A percentile compares a stretch with the other conserved stretches of the same genome.
These are phyloP conservation scores for Serendipita vermifera DNA, from an alignment of 768 basidiomycete species.

Conservation along the genomic window DNA sequence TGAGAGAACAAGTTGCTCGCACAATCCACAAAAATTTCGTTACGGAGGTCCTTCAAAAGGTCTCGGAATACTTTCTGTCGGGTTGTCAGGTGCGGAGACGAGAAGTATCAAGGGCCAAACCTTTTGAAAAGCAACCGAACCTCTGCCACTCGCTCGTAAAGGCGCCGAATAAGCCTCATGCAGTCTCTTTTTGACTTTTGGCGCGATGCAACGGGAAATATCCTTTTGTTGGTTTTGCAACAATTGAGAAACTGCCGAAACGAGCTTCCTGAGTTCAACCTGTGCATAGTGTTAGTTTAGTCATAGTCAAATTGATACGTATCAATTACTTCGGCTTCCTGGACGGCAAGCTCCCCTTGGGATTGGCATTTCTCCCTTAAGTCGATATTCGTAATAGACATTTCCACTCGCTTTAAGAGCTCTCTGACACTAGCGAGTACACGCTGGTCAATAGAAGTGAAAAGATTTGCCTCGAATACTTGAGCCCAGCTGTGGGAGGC, in stretches of 20 bases:
- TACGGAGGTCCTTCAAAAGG: too few relatives aligned
- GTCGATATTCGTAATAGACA: slow-evolving; percentile 36
- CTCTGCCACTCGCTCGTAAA: slow-evolving; percentile 40
- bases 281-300: too few relatives aligned
- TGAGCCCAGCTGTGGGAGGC: slow-evolving; percentile 41
- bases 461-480: slow-evolving; percentile 48
- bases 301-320: background rate
- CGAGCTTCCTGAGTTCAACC: slow-evolving; percentile 34
- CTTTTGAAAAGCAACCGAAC: slow-evolving; percentile 50
- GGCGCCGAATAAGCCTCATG: slow-evolving; percentile 40
- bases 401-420: slow-evolving; percentile 40
- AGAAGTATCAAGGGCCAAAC: too few relatives aligned
- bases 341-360: slow-evolving; percentile 39
- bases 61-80: too few relatives aligned
- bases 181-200: slow-evolving; percentile 41
- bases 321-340: slow-evolving; percentile 31
- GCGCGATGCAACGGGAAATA: slow-evolving; percentile 43
- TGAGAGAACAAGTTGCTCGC: slow-evolving; percentile 39
- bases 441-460: slow-evolving; percentile 33
- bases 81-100: too few relatives aligned
- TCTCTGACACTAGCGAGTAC: slow-evolving; percentile 28
- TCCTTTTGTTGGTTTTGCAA: slow-evolving; percentile 46
- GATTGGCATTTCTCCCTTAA: slow-evolving; percentile 39
- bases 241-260: slow-evolving; percentile 37
- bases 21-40: slow-evolving; percentile 39